These are phyloP conservation scores for Noccaea caerulescens DNA, from an alignment of 345 rosid genomes.

Conservation along the genomic window DNA sequence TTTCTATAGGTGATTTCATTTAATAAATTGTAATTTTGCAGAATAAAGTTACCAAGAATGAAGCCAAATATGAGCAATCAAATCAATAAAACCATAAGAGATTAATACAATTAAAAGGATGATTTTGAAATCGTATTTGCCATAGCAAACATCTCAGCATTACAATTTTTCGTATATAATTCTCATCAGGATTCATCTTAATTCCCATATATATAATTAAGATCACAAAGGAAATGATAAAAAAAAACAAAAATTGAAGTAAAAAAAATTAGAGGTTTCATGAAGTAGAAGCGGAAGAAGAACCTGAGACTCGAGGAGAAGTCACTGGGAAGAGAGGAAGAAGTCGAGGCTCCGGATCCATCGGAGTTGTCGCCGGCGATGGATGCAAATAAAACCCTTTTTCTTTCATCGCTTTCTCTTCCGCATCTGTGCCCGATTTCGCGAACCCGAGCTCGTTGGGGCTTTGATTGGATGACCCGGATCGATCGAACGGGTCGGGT, in stretches of 20 bases:
- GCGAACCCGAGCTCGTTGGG: slow-evolving; percentile 22
- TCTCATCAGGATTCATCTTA: slow-evolving; percentile 39
- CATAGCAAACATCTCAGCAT: slow-evolving; percentile 45
- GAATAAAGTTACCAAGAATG: background rate
- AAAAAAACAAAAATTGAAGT: background rate
- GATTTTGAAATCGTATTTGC: slow-evolving; percentile 5
- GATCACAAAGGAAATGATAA: slow-evolving; percentile 26
- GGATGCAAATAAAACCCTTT: slow-evolving; percentile 89
- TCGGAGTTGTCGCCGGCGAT: slow-evolving; percentile 81
- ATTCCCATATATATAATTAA: slow-evolving; percentile 38
- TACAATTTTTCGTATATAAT: slow-evolving; percentile 40
- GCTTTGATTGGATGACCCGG: slow-evolving; percentile 50
- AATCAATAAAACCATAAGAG: slow-evolving; percentile 21
- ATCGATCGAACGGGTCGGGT: slow-evolving; percentile 89
- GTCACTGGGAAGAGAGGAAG: slow-evolving; percentile 89
- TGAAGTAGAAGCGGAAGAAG: slow-evolving; percentile 48
- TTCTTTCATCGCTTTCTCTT: slow-evolving; percentile 86
- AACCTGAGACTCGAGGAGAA: slow-evolving; percentile 77
- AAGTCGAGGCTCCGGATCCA: slow-evolving; percentile 76
- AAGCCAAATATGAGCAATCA: slow-evolving; percentile 18
- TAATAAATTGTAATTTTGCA: background rate
- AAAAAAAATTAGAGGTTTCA: slow-evolving; percentile 41
- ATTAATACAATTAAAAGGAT: slow-evolving; percentile 29
- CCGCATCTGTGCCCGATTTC: slow-evolving; percentile 49
- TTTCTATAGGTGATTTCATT: background rate